phyloP scores from a whole-genome alignment of 441 rosid genomes.

The Croton laevigatus region DNA sequence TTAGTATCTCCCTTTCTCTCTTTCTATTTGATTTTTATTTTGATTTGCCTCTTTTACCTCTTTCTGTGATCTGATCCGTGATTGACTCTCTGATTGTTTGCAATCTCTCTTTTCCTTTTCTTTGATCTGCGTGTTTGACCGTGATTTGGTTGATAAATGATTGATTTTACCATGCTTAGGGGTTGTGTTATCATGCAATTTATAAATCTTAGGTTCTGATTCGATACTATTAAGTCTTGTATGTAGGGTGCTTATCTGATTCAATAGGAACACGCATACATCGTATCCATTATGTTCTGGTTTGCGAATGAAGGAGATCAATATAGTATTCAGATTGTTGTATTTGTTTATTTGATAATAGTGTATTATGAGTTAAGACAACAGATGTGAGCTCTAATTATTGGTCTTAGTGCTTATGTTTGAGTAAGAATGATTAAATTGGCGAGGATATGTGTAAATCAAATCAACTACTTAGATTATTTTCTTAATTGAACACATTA shows the following conservation, averaged over 20 bases:
- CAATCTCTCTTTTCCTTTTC: constrained; percentile 1
- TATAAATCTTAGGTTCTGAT: background rate
- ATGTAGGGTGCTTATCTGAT: background rate
- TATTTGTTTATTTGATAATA: background rate
- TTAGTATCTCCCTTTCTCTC: constrained; percentile 34
- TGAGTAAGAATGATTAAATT: background rate
- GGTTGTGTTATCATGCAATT: background rate
- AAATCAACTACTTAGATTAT: background rate
- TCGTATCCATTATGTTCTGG: background rate
- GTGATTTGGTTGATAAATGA: background rate
- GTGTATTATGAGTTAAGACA: background rate
- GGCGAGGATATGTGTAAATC: background rate
- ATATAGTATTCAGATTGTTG: background rate
- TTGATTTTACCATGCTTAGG: background rate
- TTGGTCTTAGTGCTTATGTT: background rate
- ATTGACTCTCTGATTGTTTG: background rate
- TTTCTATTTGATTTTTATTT: background rate
- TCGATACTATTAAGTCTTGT: background rate
- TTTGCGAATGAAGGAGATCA: constrained; percentile 2
- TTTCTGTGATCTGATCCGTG: constrained; percentile 22
- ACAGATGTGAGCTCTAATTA: background rate
- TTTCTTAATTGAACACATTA: background rate
- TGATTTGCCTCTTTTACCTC: background rate
- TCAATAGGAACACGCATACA: background rate
- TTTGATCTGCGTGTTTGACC: constrained; percentile 9